Base-by-base conservation (phyloP, 2,329 filamentous ascomycete species). In the Simplicillium sp. region DNA sequence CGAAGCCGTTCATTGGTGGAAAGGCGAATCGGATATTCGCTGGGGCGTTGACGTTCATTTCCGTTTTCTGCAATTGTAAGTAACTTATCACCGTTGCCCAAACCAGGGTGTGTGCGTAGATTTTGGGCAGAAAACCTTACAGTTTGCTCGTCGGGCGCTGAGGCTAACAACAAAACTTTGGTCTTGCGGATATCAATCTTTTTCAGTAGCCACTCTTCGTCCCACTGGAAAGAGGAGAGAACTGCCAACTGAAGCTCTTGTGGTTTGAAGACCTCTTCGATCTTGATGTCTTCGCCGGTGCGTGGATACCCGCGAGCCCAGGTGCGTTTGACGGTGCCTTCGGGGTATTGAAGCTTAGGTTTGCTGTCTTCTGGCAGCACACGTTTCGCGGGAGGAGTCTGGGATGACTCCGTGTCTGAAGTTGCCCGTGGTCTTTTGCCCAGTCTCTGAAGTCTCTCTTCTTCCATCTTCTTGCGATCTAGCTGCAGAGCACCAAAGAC, bases 201-300 rank as follows among this genome's bases (percentile, higher is more conserved):
- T 6, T 68, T 72, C 20, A 90, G 59, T 35, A 92, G 58, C 86
- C 87, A 96, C 20, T 83, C 73, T 12, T 82, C 75, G 47, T 97
- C 83, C 80, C 86, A 92, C 55, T 90, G 79, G 50, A 84, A 97
- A 0, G 90, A 86, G 50, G 88, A 94, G 5, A 97, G 64, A 0
- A 97, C 75, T 1, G 87, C 89, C 32, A 87, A 75, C 38, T 84
- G 68, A 8, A 97, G 67, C 11, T 80, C 71, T 2, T 76, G 63
- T 45, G 77, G 81, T 56, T 94, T 84, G 1, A 96, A 61, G 0
- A 96, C 75, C 57, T 96, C 88, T 52, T 94, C 87, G 33, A 97
- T 80, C 45, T 80, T 92, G 55, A 97, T 87, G 46, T 94, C 87
- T 46, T 88, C 74, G 4, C 66, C 67, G 0, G 58, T 67, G 29